Evolutionary conservation across 371 early-diverging fungal genomes (phyloP).

Genomic region (Mortierella sp.): DNA sequence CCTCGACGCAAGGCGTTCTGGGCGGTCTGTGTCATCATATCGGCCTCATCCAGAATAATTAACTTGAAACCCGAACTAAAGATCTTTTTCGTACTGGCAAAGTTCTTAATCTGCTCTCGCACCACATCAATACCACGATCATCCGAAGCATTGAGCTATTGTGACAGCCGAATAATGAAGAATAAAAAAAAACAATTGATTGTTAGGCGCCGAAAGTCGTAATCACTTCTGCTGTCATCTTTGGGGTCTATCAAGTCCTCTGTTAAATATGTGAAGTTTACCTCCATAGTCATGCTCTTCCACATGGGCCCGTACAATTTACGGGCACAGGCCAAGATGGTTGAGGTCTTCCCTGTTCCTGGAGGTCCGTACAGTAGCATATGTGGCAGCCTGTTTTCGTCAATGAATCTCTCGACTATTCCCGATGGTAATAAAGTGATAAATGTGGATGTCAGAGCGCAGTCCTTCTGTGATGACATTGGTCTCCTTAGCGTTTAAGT

Average conservation of each 20-base stretch:
- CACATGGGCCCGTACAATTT: conserved; percentile 87
- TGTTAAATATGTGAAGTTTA: conserved; percentile 31
- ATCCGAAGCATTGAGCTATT: conserved; percentile 98
- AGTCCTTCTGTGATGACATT: background rate
- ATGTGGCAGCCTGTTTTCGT: conserved; percentile 96
- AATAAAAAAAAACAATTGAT: background rate
- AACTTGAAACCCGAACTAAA: conserved; percentile 93
- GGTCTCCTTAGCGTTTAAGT: background rate
- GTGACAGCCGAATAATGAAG: background rate
- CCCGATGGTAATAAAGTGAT: background rate
- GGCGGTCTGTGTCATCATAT: conserved; percentile 97
- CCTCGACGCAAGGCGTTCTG: conserved; percentile 97
- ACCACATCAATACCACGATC: conserved; percentile 99
- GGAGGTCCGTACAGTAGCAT: conserved; percentile 99
- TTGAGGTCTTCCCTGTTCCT: conserved; percentile 98
- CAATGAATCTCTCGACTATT: conserved; percentile 89
- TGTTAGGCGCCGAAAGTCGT: too few species aligned
- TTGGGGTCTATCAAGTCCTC: too few species aligned
- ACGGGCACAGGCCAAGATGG: conserved; percentile 93
- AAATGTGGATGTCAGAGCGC: background rate
- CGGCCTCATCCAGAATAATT: conserved; percentile 99
- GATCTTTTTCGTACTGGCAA: conserved; percentile 94
- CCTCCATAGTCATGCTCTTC: conserved; percentile 92
- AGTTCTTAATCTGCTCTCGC: conserved; percentile 97
- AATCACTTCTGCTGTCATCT: too few species aligned